Conservation (phyloP, 2,329 filamentous ascomycete species). For the Trichothecium sympodiale region DNA sequence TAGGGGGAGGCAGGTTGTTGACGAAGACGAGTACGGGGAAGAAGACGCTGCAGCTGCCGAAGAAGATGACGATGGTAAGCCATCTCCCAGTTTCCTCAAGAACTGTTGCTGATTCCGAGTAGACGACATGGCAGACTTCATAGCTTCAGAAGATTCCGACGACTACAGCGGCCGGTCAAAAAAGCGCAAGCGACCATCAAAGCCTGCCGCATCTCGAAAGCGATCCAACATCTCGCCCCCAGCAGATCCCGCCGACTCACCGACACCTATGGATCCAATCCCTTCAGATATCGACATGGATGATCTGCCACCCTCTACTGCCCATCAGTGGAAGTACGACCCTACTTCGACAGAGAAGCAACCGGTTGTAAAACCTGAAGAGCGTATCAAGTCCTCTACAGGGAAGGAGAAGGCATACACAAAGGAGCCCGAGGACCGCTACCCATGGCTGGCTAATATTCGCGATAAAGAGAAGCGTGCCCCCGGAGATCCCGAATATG, state of each 20-base stretch:
- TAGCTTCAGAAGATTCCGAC: slow-evolving; percentile 80
- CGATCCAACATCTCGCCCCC: slow-evolving; percentile 42
- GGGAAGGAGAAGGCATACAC: slow-evolving; percentile 60
- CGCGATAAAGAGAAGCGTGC: slow-evolving; percentile 75
- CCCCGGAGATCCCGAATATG: slow-evolving; percentile 74
- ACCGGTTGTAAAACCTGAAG: slow-evolving; percentile 21
- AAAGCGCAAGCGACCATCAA: slow-evolving; percentile 63
- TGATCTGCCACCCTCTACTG: slow-evolving; percentile 55
- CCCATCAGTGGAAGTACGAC: slow-evolving; percentile 68
- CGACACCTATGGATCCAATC: slow-evolving; percentile 1
- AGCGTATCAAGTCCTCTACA: slow-evolving; percentile 20
- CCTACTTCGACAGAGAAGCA: slow-evolving; percentile 31
- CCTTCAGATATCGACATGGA: slow-evolving; percentile 42
- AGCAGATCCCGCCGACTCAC: slow-evolving; percentile 6
- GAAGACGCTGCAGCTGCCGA: slow-evolving; percentile 53
- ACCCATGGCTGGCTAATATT: slow-evolving; percentile 81
- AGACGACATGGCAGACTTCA: slow-evolving; percentile 75
- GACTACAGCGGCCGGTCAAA: slow-evolving; percentile 45
- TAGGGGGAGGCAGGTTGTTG: slow-evolving; percentile 47
- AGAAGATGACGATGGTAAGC: slow-evolving; percentile 50
- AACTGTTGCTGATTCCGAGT: slow-evolving; percentile 3
- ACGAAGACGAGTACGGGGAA: slow-evolving; percentile 62
- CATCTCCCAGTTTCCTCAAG: background rate
- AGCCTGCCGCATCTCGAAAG: slow-evolving; percentile 47
- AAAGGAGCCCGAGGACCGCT: slow-evolving; percentile 74